Evolutionary conservation across 257 asterid genomes (phyloP).

Genomic region (Petunia axillaris): DNA sequence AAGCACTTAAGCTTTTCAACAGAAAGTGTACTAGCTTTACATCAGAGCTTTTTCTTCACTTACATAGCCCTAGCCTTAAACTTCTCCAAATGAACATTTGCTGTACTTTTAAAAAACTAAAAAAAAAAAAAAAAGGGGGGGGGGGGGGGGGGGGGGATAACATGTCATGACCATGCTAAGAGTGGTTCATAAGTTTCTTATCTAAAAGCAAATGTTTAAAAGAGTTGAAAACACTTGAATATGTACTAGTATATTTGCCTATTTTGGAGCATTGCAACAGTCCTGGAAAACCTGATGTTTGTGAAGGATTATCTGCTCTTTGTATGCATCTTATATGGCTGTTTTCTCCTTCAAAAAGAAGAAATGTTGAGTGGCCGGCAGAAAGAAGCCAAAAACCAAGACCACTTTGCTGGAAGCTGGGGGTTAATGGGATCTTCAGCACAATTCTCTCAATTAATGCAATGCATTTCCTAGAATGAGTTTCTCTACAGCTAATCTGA

Average conservation of each 20-base stretch:
- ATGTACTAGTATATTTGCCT: not conserved
- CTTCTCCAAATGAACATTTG: not conserved
- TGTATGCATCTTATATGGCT: not conserved
- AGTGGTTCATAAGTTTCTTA: not conserved
- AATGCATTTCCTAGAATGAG: no score
- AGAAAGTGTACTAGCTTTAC: not conserved
- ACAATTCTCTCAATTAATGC: no score
- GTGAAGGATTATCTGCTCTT: not conserved
- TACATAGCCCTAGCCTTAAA: not conserved
- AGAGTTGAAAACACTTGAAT: not conserved
- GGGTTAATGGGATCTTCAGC: no score
- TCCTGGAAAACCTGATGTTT: not conserved
- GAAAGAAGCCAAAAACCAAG: no score
- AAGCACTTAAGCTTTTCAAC: not conserved
- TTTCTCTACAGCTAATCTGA: no score
- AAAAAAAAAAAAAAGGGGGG: not conserved
- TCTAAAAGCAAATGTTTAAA: not conserved
- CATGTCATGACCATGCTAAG: not conserved
- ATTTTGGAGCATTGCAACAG: not conserved
- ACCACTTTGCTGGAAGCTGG: no score
- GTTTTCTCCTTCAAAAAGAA: not conserved
- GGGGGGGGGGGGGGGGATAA: no score
- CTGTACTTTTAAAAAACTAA: not conserved
- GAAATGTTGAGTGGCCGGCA: not conserved
- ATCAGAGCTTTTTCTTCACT: not conserved